phyloP scores from a whole-genome alignment of 192 early-diverging fungal species.

The Entomortierella beljakovae region DNA sequence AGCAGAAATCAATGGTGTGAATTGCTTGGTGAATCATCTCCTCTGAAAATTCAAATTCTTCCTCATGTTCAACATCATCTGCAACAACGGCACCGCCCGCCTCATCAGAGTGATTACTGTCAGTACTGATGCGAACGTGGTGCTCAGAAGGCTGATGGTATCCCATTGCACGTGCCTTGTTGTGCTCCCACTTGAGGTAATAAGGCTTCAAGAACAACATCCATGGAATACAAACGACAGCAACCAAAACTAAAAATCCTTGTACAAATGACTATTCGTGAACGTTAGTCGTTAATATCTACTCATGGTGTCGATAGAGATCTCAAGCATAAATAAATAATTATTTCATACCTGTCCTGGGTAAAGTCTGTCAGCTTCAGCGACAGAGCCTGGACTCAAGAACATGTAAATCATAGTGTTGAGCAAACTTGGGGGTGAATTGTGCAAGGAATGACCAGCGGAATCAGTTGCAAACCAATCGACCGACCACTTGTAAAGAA shows the following conservation, averaged over 20 bases:
- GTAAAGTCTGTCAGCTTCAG: slow-evolving; percentile 78
- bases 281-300: not conserved
- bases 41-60: slow-evolving; percentile 95
- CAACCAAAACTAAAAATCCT: slow-evolving; percentile 80
- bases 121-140: slow-evolving; percentile 59
- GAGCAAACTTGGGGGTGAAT: slow-evolving; percentile 91
- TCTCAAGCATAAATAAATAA: not conserved
- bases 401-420: slow-evolving; percentile 99
- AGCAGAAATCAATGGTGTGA: slow-evolving; percentile 99
- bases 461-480: slow-evolving; percentile 86
- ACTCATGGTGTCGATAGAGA: not conserved
- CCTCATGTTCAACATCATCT: slow-evolving; percentile 71
- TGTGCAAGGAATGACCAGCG: slow-evolving; percentile 67
- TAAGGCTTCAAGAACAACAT: slow-evolving; percentile 96
- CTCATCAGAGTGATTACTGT: slow-evolving; percentile 52
- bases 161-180: slow-evolving; percentile 76
- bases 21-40: slow-evolving; percentile 98
- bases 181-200: slow-evolving; percentile 85
- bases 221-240: slow-evolving; percentile 94
- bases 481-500: slow-evolving; percentile 96
- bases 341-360: slow-evolving; percentile 77
- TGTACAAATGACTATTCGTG: slow-evolving; percentile 72
- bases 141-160: slow-evolving; percentile 72
- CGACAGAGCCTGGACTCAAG: slow-evolving; percentile 87
- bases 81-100: slow-evolving; percentile 66